A percentile compares a stretch with the other conserved stretches of the same genome.
Conservation (phyloP, 1,139 yeast species). For the Magnusiomyces paraingens region DNA sequence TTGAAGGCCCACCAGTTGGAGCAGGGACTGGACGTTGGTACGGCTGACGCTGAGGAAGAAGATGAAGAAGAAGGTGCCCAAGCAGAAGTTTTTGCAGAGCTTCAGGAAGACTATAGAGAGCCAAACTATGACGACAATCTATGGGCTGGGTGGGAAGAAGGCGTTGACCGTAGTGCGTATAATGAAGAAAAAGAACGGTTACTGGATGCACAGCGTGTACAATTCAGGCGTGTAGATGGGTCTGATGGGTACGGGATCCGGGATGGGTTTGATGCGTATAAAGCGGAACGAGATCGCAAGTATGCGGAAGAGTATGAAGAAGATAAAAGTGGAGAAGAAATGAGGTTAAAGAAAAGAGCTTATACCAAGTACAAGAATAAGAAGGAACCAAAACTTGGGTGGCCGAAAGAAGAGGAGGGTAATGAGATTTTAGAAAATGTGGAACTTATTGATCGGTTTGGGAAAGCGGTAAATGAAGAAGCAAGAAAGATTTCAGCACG, state of each 20-base stretch:
- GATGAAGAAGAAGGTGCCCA: too few species aligned
- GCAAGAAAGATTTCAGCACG: neutral
- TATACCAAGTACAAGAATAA: neutral
- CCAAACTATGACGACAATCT: too few species aligned
- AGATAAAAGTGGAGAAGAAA: neutral
- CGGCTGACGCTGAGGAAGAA: too few species aligned
- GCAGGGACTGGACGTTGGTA: too few species aligned
- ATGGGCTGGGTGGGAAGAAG: too few species aligned
- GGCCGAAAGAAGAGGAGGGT: neutral
- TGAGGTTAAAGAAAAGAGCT: neutral
- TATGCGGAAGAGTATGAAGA: slow-evolving; percentile 1
- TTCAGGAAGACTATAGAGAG: too few species aligned
- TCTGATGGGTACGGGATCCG: slow-evolving; percentile 1
- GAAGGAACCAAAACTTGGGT: too few species aligned
- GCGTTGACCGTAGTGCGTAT: too few species aligned
- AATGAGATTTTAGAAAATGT: neutral
- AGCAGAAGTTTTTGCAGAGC: too few species aligned
- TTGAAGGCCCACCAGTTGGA: too few species aligned
- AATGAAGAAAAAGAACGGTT: too few species aligned
- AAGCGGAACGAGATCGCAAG: neutral
- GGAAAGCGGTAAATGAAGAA: neutral
- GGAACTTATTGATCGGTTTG: neutral
- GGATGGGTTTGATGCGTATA: slow-evolving; percentile 1
- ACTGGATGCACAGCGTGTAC: too few species aligned
- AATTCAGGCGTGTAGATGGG: neutral